A percentile compares a stretch with the other conserved stretches of the same genome.
Evolutionary conservation across 1,284 basidiomycete species (phyloP).

Genomic region (Athelia sp.): DNA sequence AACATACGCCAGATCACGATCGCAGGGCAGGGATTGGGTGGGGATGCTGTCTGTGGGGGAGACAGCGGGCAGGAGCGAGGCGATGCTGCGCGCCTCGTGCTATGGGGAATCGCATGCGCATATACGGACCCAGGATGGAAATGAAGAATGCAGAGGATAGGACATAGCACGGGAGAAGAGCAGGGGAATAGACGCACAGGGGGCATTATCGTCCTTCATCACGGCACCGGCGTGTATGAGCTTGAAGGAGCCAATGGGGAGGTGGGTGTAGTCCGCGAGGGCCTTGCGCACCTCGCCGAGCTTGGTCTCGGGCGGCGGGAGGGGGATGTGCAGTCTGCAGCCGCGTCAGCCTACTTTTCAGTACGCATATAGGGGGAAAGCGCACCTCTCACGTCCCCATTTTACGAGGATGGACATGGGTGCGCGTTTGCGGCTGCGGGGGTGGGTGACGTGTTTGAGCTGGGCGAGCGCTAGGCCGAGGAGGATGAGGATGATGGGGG

Average conservation of each 20-base stretch:
- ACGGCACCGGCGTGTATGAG: constrained; percentile 75
- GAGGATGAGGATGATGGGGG: constrained; percentile 23
- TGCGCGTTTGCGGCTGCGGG: constrained; percentile 6
- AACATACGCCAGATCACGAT: not conserved
- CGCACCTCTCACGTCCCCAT: constrained; percentile 55
- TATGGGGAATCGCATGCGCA: too few relatives aligned
- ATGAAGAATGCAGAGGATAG: constrained; percentile 5
- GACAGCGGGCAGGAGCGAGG: not conserved
- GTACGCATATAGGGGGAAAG: constrained; percentile 9
- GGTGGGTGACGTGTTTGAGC: constrained; percentile 14
- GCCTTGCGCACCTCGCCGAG: constrained; percentile 48
- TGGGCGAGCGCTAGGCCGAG: constrained; percentile 24
- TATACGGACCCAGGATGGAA: not conserved
- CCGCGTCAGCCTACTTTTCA: not conserved
- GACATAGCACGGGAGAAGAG: constrained; percentile 3
- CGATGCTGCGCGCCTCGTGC: too few relatives aligned
- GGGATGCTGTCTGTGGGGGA: not conserved
- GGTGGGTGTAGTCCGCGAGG: constrained; percentile 61
- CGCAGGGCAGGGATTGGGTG: too few relatives aligned
- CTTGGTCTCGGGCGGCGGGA: constrained; percentile 50
- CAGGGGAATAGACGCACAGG: constrained; percentile 43
- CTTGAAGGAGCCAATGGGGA: constrained; percentile 62
- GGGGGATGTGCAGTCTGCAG: constrained; percentile 47
- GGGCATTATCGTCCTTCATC: constrained; percentile 71
- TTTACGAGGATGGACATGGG: constrained; percentile 52